These are phyloP conservation scores for Cutaneotrichosporon arboriforme DNA, from an alignment of 1,284 basidiomycete genomes.

Conservation along the genomic window DNA sequence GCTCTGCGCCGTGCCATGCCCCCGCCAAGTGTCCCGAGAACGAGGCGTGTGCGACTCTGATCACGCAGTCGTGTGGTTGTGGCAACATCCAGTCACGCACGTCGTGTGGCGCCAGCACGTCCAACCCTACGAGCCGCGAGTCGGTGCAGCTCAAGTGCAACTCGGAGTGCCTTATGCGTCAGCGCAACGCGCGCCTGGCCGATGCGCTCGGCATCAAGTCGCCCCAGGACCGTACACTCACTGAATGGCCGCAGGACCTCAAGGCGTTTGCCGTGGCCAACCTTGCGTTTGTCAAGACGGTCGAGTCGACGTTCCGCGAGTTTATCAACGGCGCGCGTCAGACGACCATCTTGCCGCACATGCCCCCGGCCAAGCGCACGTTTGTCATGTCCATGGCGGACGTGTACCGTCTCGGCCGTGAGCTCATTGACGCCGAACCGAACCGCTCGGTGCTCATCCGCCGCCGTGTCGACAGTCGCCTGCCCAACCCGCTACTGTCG, in stretches of 20 bases:
- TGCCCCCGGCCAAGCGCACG: constrained; percentile 65
- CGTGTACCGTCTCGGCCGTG: constrained; percentile 71
- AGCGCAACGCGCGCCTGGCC: constrained; percentile 76
- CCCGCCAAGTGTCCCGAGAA: constrained; percentile 73
- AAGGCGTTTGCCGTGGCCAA: constrained; percentile 58
- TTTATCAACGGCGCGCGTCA: constrained; percentile 65
- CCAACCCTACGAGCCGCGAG: constrained; percentile 50
- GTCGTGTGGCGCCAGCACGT: constrained; percentile 59
- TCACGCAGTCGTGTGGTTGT: constrained; percentile 70
- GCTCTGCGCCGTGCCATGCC: constrained; percentile 72
- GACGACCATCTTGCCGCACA: constrained; percentile 70
- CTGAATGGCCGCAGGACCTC: constrained; percentile 61
- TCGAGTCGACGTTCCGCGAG: constrained; percentile 72
- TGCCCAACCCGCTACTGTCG: constrained; percentile 67
- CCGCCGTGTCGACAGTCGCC: constrained; percentile 69
- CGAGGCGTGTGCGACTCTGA: constrained; percentile 60
- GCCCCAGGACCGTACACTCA: constrained; percentile 45
- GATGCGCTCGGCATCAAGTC: constrained; percentile 73
- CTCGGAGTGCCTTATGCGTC: constrained; percentile 70
- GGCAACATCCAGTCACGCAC: constrained; percentile 68
- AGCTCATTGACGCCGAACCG: constrained; percentile 80
- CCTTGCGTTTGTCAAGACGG: constrained; percentile 60
- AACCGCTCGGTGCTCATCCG: constrained; percentile 68
- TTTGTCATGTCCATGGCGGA: constrained; percentile 70
- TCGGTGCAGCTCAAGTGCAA: constrained; percentile 62